Conservation (phyloP, 805 yeast species). For the Metschnikowia vanudenii region DNA sequence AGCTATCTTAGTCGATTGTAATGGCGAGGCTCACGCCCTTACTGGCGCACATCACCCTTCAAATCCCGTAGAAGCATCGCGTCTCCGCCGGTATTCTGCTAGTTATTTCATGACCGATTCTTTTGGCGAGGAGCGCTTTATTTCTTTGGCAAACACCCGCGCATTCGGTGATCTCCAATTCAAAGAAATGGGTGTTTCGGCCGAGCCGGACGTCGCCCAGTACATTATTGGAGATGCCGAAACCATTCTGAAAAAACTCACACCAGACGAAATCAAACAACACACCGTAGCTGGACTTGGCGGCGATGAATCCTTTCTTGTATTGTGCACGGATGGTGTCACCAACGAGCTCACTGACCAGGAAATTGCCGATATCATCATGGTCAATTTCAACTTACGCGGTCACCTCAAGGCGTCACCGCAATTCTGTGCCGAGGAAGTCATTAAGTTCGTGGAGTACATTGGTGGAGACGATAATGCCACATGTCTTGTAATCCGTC, state of each 20-base stretch:
- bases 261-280: constrained; percentile 33
- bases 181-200: constrained; percentile 79
- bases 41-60: constrained; percentile 87
- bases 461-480: constrained; percentile 95
- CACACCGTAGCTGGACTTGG: constrained; percentile 52
- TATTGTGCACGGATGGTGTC: constrained; percentile 84
- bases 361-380: constrained; percentile 84
- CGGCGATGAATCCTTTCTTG: constrained; percentile 85
- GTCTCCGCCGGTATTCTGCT: constrained; percentile 62
- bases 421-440: constrained; percentile 80
- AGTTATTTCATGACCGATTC: constrained; percentile 78
- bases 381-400: constrained; percentile 57
- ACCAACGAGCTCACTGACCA: constrained; percentile 81
- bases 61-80: constrained; percentile 69
- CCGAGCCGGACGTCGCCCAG: constrained; percentile 86
- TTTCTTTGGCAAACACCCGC: constrained; percentile 85
- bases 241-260: constrained; percentile 37
- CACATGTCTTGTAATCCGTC: constrained; percentile 78
- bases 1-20: constrained; percentile 77
- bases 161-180: constrained; percentile 87
- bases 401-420: constrained; percentile 79
- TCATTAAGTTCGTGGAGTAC: constrained; percentile 77
- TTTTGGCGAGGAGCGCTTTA: constrained; percentile 87
- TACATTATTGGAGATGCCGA: constrained; percentile 59
- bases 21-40: constrained; percentile 76